phyloP scores from a whole-genome alignment of 495 filamentous ascomycete species.

The Penicillium cosmopolitanum region DNA sequence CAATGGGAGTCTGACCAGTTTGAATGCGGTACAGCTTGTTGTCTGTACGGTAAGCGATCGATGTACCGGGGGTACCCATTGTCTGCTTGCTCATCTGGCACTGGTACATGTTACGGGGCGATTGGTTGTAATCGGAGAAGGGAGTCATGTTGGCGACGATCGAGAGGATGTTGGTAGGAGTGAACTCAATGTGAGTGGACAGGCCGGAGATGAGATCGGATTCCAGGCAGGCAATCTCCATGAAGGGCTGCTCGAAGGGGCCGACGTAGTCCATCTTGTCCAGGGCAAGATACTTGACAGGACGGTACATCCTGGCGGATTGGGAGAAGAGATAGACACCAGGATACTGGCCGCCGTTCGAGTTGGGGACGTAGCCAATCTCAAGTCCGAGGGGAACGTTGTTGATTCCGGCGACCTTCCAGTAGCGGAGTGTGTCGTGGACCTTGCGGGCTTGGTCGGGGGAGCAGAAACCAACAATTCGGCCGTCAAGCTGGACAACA shows the following conservation, averaged over 20 bases:
- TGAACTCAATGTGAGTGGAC: slow-evolving; percentile 91
- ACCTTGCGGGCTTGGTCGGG: slow-evolving; percentile 78
- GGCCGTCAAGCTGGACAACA: slow-evolving; percentile 85
- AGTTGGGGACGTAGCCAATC: slow-evolving; percentile 87
- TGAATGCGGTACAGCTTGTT: slow-evolving; percentile 96
- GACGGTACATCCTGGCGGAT: slow-evolving; percentile 82
- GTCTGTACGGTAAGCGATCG: slow-evolving; percentile 85
- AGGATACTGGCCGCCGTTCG: slow-evolving; percentile 88
- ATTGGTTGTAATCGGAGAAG: slow-evolving; percentile 99
- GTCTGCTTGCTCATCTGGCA: slow-evolving; percentile 99
- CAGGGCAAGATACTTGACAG: slow-evolving; percentile 87
- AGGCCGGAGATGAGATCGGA: slow-evolving; percentile 82
- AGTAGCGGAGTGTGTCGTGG: slow-evolving; percentile 81
- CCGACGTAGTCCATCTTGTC: slow-evolving; percentile 86
- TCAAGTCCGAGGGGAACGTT: slow-evolving; percentile 83
- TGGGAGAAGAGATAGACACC: slow-evolving; percentile 92
- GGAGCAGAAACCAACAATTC: slow-evolving; percentile 86
- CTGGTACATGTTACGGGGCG: slow-evolving; percentile 99
- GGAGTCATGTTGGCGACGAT: slow-evolving; percentile 99
- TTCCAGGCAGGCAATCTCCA: slow-evolving; percentile 91
- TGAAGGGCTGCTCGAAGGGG: slow-evolving; percentile 94
- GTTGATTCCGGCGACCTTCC: slow-evolving; percentile 94
- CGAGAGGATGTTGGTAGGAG: slow-evolving; percentile 95
- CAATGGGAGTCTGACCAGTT: slow-evolving; percentile 94
- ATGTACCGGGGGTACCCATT: slow-evolving; percentile 94